These are phyloP conservation scores for Hyphodiscus sp. DNA, from an alignment of 2,329 filamentous ascomycete genomes.

Conservation along the genomic window DNA sequence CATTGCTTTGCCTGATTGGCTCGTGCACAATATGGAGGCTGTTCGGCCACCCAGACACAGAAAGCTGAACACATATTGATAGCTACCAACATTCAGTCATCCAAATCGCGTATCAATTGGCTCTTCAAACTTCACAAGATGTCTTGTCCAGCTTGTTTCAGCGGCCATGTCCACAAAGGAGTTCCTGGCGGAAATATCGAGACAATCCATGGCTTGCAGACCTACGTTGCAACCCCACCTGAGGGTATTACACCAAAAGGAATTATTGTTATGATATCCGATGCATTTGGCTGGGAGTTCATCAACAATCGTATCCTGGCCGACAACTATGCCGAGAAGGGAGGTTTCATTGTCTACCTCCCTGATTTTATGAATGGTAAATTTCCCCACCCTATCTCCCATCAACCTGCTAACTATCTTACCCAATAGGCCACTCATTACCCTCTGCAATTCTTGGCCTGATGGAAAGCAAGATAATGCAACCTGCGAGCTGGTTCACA, in stretches of 20 bases:
- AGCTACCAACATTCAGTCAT: neutral
- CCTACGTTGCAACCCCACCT: conserved; percentile 37
- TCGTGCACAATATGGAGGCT: no score
- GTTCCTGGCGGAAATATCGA: conserved; percentile 34
- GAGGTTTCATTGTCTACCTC: conserved; percentile 39
- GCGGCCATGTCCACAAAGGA: conserved; percentile 35
- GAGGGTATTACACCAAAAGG: conserved; percentile 31
- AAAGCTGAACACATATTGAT: no score
- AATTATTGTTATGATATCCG: conserved; percentile 42
- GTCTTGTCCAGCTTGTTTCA: conserved; percentile 28
- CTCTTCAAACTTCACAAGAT: neutral
- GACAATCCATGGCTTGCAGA: conserved; percentile 37
- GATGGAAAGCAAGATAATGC: conserved; percentile 16
- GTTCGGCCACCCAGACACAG: no score
- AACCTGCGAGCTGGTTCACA: conserved; percentile 15
- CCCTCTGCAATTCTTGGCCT: conserved; percentile 5
- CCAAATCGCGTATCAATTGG: neutral
- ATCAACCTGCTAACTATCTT: neutral
- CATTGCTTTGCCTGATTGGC: no score
- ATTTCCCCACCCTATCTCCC: neutral
- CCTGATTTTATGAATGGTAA: conserved; percentile 46
- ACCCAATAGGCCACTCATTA: conserved; percentile 15
- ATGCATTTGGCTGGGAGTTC: conserved; percentile 45
- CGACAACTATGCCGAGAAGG: conserved; percentile 41
- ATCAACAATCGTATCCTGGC: conserved; percentile 42